These are phyloP conservation scores for Rhytidhysteron rufulum DNA, from an alignment of 2,329 filamentous ascomycete species.

Conservation along the genomic window DNA sequence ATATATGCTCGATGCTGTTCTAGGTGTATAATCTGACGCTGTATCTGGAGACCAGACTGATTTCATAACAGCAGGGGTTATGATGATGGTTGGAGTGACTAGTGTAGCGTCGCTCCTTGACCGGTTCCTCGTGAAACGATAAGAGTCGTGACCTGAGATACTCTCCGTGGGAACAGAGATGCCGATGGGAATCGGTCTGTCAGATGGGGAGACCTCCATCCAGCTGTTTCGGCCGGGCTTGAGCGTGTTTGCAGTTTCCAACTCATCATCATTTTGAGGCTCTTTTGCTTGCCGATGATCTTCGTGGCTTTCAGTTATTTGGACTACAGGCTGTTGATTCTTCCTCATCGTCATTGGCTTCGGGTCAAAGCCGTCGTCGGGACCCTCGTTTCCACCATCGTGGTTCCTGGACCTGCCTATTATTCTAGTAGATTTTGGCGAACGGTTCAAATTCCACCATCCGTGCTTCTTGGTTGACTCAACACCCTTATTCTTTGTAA, in stretches of 20 bases:
- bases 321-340: neutral
- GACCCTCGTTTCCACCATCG: no score
- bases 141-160: constrained; percentile 38
- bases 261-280: constrained; percentile 12
- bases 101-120: constrained; percentile 35
- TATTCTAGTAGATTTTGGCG: neutral
- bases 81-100: constrained; percentile 49
- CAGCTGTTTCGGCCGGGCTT: constrained; percentile 26
- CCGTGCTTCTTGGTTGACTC: constrained; percentile 1
- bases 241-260: constrained; percentile 26
- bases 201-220: constrained; percentile 61
- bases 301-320: neutral
- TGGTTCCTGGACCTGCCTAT: neutral
- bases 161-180: constrained; percentile 60
- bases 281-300: neutral
- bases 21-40: constrained; percentile 51
- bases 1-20: constrained; percentile 58
- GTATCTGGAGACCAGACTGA: constrained; percentile 57
- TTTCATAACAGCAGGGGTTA: constrained; percentile 50
- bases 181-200: constrained; percentile 70
- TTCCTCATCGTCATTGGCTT: constrained; percentile 18
- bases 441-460: constrained; percentile 1
- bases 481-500: neutral
- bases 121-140: constrained; percentile 28
- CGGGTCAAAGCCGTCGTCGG: constrained; percentile 8